A percentile compares a stretch with the other conserved stretches of the same genome.
phyloP scores from a whole-genome alignment of 192 early-diverging fungal genomes.

The Kickxella alabastrina region DNA sequence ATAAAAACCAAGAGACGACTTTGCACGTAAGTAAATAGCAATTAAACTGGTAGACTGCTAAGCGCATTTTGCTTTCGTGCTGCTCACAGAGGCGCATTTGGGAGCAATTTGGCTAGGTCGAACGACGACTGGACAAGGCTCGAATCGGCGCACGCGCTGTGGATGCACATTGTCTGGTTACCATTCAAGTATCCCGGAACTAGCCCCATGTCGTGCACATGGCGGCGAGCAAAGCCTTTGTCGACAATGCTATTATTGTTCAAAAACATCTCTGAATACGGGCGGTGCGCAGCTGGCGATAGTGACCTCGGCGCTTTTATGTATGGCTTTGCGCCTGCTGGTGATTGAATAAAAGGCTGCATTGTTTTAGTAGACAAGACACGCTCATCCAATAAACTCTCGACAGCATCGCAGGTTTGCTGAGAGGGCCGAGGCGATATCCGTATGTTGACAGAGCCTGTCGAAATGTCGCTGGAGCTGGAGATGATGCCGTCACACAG shows the following conservation, averaged over 20 bases:
- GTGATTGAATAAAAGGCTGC: too few species aligned
- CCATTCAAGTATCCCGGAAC: conserved; percentile 3
- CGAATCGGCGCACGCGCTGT: conserved; percentile 39
- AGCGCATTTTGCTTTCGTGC: too few species aligned
- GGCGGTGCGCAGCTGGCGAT: conserved; percentile 11
- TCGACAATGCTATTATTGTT: conserved; percentile 3
- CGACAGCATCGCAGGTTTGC: conserved; percentile 4
- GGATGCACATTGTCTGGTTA: conserved; percentile 40
- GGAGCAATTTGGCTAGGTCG: conserved; percentile 46
- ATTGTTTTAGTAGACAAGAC: background rate
- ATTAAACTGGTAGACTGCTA: too few species aligned
- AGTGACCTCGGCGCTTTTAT: too few species aligned
- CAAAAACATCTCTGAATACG: conserved; percentile 27
- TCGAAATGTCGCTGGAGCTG: background rate
- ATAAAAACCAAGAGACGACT: background rate
- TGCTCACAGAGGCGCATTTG: conserved; percentile 27
- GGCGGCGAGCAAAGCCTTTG: conserved; percentile 3
- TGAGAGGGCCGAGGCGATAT: conserved; percentile 26
- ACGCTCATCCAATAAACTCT: background rate
- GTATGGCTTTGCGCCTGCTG: too few species aligned
- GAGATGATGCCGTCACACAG: background rate
- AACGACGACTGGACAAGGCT: conserved; percentile 45
- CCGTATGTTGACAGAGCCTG: background rate
- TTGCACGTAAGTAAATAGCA: background rate
- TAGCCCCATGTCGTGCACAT: background rate